Evolutionary conservation across 768 basidiomycete species (phyloP).

Genomic region (Amanita pseudoporphyria): DNA sequence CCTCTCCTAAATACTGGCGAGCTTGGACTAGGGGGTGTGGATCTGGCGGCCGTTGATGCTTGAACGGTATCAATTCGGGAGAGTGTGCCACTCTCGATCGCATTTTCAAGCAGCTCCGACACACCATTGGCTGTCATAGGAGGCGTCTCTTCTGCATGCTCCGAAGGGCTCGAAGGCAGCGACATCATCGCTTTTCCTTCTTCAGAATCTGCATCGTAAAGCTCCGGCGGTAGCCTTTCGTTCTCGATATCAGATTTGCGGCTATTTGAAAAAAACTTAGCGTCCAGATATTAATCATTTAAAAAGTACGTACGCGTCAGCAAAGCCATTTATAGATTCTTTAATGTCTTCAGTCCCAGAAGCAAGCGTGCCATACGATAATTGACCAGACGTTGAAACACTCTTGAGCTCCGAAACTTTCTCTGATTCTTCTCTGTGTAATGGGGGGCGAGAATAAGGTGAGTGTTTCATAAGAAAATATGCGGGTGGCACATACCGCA

Average conservation of each 20-base stretch:
- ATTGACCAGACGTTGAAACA: constrained; percentile 64
- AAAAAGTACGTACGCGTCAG: constrained; percentile 73
- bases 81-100: constrained; percentile 20
- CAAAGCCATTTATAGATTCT: constrained; percentile 88
- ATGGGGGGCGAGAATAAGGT: background rate
- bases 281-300: background rate
- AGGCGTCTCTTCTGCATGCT: constrained; percentile 24
- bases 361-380: constrained; percentile 79
- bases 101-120: constrained; percentile 32
- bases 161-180: constrained; percentile 48
- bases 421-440: constrained; percentile 88
- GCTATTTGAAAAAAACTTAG: constrained; percentile 27
- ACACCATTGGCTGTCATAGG: constrained; percentile 39
- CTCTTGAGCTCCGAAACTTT: constrained; percentile 95
- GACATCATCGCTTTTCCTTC: constrained; percentile 60
- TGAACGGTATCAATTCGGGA: constrained; percentile 3
- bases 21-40: constrained; percentile 24
- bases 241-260: constrained; percentile 99
- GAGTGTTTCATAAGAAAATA: background rate
- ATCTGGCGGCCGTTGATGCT: background rate
- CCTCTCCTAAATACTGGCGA: constrained; percentile 53
- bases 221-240: constrained; percentile 93
- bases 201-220: constrained; percentile 73
- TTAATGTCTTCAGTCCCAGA: constrained; percentile 91
- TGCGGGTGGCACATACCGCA: constrained; percentile 52